phyloP scores from a whole-genome alignment of 495 filamentous ascomycete genomes.

The Pyrenula aspistea region DNA sequence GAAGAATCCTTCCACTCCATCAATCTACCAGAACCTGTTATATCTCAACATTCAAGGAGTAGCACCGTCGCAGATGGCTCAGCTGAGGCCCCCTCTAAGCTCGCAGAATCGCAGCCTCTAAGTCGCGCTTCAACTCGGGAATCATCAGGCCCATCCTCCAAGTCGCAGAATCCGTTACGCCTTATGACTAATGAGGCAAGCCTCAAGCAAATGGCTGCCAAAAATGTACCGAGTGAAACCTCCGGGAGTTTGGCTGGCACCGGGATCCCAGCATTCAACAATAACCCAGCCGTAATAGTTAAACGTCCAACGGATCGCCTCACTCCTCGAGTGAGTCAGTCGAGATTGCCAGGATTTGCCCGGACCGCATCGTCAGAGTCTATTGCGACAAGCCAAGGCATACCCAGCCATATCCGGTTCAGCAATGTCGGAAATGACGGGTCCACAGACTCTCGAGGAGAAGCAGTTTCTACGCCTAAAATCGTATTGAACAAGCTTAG shows the following conservation, averaged over 20 bases:
- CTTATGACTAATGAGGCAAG: not conserved
- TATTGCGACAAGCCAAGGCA: conserved; percentile 5
- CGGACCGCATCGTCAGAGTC: conserved; percentile 50
- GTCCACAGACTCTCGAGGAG: conserved; percentile 15
- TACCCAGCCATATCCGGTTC: conserved; percentile 6
- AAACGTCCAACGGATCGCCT: conserved; percentile 12
- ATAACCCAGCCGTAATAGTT: not conserved
- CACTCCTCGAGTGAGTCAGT: conserved; percentile 10
- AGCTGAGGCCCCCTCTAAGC: not conserved
- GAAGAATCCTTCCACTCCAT: not conserved
- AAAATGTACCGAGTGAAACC: not conserved
- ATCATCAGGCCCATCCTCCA: not conserved
- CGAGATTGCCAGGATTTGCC: conserved; percentile 38
- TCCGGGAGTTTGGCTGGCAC: not conserved
- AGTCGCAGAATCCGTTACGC: not conserved
- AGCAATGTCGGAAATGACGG: conserved; percentile 4
- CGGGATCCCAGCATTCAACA: not conserved
- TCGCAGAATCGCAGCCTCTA: not conserved
- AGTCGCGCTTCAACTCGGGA: not conserved
- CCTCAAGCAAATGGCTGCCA: not conserved
- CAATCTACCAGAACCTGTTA: not conserved
- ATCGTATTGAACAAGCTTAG: conserved; percentile 55
- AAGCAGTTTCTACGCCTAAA: conserved; percentile 46
- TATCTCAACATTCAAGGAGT: not conserved
- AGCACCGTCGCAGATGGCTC: not conserved